Evolutionary conservation across 2,329 filamentous ascomycete species (phyloP).

Genomic region (Fusarium nanum): DNA sequence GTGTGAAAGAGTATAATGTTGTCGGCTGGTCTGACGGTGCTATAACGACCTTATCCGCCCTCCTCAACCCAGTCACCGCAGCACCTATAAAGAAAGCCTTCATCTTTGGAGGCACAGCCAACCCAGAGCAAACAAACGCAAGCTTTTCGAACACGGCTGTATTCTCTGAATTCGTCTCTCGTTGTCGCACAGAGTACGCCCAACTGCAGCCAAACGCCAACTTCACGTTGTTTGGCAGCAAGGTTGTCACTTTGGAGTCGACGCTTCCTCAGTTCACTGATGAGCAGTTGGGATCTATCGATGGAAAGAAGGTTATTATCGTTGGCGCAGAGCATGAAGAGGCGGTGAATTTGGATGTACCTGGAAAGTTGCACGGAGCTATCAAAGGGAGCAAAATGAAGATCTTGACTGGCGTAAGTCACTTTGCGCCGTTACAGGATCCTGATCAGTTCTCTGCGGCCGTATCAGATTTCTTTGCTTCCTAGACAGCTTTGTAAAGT

Average conservation of each 20-base stretch:
- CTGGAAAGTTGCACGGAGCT: constrained; percentile 49
- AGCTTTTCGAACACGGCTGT: constrained; percentile 50
- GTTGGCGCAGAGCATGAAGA: constrained; percentile 52
- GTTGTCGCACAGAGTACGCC: constrained; percentile 53
- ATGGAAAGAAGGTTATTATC: constrained; percentile 48
- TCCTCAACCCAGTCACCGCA: constrained; percentile 49
- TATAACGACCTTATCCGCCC: constrained; percentile 52
- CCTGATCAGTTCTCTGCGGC: constrained; percentile 51
- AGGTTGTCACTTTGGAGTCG: constrained; percentile 53
- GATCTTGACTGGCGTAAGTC: constrained; percentile 54
- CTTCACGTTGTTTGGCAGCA: constrained; percentile 53
- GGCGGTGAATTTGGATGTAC: constrained; percentile 54
- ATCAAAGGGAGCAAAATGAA: constrained; percentile 53
- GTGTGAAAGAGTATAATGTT: constrained; percentile 49
- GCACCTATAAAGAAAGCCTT: constrained; percentile 55
- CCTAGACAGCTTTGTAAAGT: not conserved
- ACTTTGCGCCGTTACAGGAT: constrained; percentile 58
- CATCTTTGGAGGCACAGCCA: constrained; percentile 52
- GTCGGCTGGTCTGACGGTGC: constrained; percentile 58
- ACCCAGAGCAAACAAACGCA: constrained; percentile 51
- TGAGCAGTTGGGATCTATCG: constrained; percentile 46
- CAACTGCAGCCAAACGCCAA: constrained; percentile 51
- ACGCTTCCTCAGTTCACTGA: constrained; percentile 51
- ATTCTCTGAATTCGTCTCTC: constrained; percentile 51
- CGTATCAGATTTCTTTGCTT: constrained; percentile 45